Evolutionary conservation across 2,329 filamentous ascomycete genomes (phyloP).

Genomic region (Fusarium lyarnte): DNA sequence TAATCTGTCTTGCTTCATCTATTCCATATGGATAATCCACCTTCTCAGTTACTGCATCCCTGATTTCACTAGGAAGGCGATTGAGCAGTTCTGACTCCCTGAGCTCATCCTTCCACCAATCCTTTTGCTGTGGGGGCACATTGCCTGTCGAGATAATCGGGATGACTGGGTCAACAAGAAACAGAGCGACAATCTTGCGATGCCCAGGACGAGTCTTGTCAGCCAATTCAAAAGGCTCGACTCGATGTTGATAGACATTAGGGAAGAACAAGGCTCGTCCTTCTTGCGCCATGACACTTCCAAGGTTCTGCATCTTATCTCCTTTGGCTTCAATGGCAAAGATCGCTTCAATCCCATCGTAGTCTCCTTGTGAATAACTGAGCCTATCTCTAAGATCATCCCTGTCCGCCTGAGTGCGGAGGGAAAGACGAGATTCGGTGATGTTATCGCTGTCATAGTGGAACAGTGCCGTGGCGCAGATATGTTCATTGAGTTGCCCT

Average conservation of each 20-base stretch:
- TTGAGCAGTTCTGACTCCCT: background rate
- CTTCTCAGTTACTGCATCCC: background rate
- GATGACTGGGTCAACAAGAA: constrained; percentile 65
- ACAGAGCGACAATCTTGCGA: constrained; percentile 67
- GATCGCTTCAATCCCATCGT: constrained; percentile 45
- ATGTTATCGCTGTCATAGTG: constrained; percentile 71
- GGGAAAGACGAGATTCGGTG: constrained; percentile 59
- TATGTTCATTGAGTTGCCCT: constrained; percentile 68
- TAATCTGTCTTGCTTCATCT: constrained; percentile 7
- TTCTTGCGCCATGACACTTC: constrained; percentile 55
- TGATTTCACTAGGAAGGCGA: background rate
- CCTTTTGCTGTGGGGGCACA: constrained; percentile 53
- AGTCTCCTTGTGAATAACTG: constrained; percentile 46
- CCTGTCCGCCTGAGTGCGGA: constrained; percentile 54
- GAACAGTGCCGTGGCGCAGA: constrained; percentile 70
- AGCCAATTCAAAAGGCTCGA: constrained; percentile 60
- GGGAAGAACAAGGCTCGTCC: constrained; percentile 65
- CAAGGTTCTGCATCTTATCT: constrained; percentile 51
- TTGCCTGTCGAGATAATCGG: constrained; percentile 56
- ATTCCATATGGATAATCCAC: constrained; percentile 2
- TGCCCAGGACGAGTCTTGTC: constrained; percentile 65
- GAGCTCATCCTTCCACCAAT: constrained; percentile 47
- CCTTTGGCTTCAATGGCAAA: constrained; percentile 46
- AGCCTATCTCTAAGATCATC: constrained; percentile 41
- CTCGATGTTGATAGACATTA: constrained; percentile 62